Percentiles rank a stretch among this genome's conserved stretches.
Evolutionary conservation across 306 rosid species (phyloP).

Genomic region (Acacia melanoxylon): DNA sequence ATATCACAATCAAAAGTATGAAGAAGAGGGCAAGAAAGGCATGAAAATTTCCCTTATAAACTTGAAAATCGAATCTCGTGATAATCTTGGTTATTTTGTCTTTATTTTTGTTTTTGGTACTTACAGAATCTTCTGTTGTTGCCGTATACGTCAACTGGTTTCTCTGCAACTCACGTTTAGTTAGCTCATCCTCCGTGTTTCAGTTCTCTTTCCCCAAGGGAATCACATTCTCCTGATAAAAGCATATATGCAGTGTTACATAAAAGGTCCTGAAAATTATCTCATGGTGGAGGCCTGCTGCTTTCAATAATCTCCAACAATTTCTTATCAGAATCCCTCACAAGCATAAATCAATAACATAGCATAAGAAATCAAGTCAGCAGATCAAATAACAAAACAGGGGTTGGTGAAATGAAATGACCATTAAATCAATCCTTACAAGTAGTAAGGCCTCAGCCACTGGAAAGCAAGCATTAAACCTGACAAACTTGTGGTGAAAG

Average conservation of each 20-base stretch:
- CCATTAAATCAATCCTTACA: conserved; percentile 1
- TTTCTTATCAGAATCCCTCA: not conserved
- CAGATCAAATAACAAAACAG: not conserved
- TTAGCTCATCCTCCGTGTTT: not conserved
- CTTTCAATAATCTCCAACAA: not conserved
- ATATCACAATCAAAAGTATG: too few species aligned
- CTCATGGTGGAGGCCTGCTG: not conserved
- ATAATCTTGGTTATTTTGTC: not conserved
- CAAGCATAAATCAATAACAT: not conserved
- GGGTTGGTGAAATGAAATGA: not conserved
- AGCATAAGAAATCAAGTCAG: not conserved
- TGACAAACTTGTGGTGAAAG: not conserved
- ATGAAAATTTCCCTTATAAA: not conserved
- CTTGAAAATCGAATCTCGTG: not conserved
- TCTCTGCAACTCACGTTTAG: not conserved
- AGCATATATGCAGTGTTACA: not conserved
- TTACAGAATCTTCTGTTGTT: not conserved
- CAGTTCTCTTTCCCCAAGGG: not conserved
- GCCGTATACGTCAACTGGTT: not conserved
- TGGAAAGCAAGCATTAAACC: conserved; percentile 6
- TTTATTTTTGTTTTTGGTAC: not conserved
- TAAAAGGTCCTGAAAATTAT: not conserved
- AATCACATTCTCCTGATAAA: conserved; percentile 22
- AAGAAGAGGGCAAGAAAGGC: not conserved
- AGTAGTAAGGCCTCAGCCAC: not conserved